Conservation (phyloP, 768 basidiomycete species). For the Tricholoma flavovirens region DNA sequence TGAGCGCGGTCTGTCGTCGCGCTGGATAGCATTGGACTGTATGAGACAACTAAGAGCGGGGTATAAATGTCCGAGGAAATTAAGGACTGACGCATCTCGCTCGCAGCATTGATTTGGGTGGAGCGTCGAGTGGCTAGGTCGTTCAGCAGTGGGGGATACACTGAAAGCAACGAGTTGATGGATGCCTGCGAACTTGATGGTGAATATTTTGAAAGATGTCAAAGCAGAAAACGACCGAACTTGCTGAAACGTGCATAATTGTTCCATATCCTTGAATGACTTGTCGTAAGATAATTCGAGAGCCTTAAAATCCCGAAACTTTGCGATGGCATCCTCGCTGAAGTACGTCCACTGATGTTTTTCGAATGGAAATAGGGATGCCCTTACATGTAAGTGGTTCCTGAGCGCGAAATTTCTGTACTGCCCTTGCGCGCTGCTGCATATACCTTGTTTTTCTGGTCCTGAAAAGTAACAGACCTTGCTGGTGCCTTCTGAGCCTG, state of each 20-base stretch:
- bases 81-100: conserved; percentile 29
- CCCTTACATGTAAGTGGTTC: conserved; percentile 26
- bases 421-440: conserved; percentile 26
- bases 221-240: conserved; percentile 10
- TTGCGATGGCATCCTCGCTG: conserved; percentile 28
- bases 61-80: not conserved
- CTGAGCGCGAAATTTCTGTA: conserved; percentile 23
- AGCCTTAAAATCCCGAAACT: conserved; percentile 18
- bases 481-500: conserved; percentile 23
- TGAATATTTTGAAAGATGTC: not conserved
- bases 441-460: conserved; percentile 29
- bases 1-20: conserved; percentile 24
- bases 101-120: conserved; percentile 28
- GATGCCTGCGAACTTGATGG: conserved; percentile 15
- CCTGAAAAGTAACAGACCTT: conserved; percentile 22
- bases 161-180: conserved; percentile 16
- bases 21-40: conserved; percentile 23
- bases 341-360: not conserved
- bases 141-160: conserved; percentile 24
- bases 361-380: not conserved
- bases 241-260: conserved; percentile 19
- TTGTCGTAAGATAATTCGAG: conserved; percentile 25
- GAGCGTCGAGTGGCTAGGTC: conserved; percentile 31
- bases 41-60: conserved; percentile 5
- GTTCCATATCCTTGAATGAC: conserved; percentile 20